Evolutionary conservation across 495 filamentous ascomycete species (phyloP), one percentile per base, ranked within the genome.

Genomic region (Xylaria flabelliformis): DNA sequence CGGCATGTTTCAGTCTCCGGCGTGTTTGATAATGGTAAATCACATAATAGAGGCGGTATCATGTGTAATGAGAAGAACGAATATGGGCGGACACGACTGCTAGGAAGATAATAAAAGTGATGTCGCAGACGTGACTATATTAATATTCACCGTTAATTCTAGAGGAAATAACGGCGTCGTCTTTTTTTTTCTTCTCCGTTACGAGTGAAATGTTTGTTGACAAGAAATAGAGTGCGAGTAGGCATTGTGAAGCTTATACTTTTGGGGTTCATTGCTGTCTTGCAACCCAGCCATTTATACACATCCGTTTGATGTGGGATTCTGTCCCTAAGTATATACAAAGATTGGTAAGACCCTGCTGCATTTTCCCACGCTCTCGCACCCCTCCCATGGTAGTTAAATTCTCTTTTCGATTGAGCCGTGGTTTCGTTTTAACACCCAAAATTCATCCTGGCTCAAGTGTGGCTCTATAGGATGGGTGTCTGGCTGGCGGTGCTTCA

Each of bases 41-140:
- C 67, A 53, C 67, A 53, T 67, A 64, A 72, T 72, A 72, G 63
- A 72, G 62, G 46, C 48, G 63, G 70, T 19, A 56, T 72, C 42
- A 46, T 72, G 50, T 72, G 62, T 72, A 71, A 64, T 53, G 68
- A 70, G 58, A 64, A 67, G 48, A 46, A 21, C 50, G 34, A 56
- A 56, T 21, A 48, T 42, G 36, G 69, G 69, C 39, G 9, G 36
- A 36, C 32, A 72, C 24, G 70, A 39, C 46, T 53, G n/a, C 21
- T n/a, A 17, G 46, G 50, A 71, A 65, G 50, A 59, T 72, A 72
- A 66, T 67, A 39, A 56, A 67, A 65, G 50, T 13, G 39, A 42
- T 42, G 39, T 42, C 39, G 39, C 39, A 10, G 10, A 42, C 12
- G 39, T 42, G 39, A 42, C 39, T 42, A 42, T 12, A 42, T n/a